Evolutionary conservation across 345 rosid species (phyloP), one percentile per base, ranked within the genome.

Genomic region (Gossypium herbaceum): DNA sequence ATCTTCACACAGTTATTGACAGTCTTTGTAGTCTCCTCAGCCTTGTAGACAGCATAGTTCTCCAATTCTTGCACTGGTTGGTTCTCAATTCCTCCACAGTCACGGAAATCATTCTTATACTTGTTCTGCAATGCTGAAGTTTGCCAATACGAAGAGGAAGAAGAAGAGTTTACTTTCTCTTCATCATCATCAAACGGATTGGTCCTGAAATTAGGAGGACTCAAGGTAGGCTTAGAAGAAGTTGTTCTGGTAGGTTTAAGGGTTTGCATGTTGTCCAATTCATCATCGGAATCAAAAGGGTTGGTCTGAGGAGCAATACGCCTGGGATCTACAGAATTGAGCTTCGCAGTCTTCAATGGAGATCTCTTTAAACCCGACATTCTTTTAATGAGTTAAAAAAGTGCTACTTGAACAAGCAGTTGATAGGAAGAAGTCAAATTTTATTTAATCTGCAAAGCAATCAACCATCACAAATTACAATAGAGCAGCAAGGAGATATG

Each of bases 41-140:
- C 92, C 84, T 89, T 95, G 82, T 95, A 89, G 24, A 84, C 89
- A 68, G 93, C 92, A 84, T 93, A 93, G 59, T 80, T 54, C 78
- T 95, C 97, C 74, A 95, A 86, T 76, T 93, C 99, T 80, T 95
- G 93, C 69, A 91, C 91, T 0, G 94, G 84, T 77, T 95, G 98
- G 84, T 82, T 93, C 72, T 93, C 94, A 57, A 93, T 0, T 73
- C 98, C 97, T 57, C 99, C 99, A 0, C 85, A 81, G 74, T 93
- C 92, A 2, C 73, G 90, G 77, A 93, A 95, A 83, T 88, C 88
- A 81, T 89, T 89, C 88, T 82, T 93, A 81, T 93, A 93, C 70
- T 71, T 88, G 71, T 84, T 82, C 59, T 78, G 86, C 0, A 87
- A 74, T 13, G 88, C 77, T 0, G 86, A 88, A 61, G 73, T 43